A percentile compares a stretch with the other conserved stretches of the same genome.
Evolutionary conservation across 805 yeast genomes (phyloP).

Genomic region (Metschnikowia dekortorum): DNA sequence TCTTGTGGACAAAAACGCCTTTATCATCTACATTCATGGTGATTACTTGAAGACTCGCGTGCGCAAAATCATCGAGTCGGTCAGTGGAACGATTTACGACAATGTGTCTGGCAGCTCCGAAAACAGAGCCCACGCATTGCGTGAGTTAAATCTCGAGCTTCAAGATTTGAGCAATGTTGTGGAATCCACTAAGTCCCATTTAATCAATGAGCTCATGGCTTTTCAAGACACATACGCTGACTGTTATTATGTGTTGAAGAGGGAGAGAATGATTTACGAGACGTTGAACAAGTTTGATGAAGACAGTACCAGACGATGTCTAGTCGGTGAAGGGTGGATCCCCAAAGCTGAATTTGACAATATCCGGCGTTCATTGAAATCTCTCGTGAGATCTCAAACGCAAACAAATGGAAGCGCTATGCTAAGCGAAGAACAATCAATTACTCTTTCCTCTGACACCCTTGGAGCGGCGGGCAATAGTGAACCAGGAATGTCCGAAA

Average conservation of each 20-base stretch:
- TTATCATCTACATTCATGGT: conserved; percentile 40
- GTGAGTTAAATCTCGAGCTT: conserved; percentile 30
- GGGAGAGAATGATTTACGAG: conserved; percentile 57
- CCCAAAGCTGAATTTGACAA: conserved; percentile 49
- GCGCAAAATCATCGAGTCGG: conserved; percentile 31
- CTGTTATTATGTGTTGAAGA: conserved; percentile 33
- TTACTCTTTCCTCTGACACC: conserved; percentile 15
- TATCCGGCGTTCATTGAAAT: conserved; percentile 37
- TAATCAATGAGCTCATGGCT: conserved; percentile 33
- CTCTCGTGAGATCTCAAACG: conserved; percentile 36
- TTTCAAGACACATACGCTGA: conserved; percentile 34
- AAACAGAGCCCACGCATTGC: conserved; percentile 22
- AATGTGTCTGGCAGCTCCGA: conserved; percentile 30
- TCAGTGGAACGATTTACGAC: conserved; percentile 36
- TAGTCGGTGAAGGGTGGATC: conserved; percentile 74
- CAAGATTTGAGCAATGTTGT: conserved; percentile 32
- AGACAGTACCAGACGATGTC: conserved; percentile 61
- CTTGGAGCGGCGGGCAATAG: conserved; percentile 11
- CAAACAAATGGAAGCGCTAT: conserved; percentile 3
- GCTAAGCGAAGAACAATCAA: conserved; percentile 6
- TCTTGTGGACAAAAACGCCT: conserved; percentile 30
- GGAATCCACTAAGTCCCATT: conserved; percentile 30
- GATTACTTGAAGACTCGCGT: conserved; percentile 33
- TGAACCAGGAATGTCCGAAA: conserved; percentile 6
- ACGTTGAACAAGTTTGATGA: conserved; percentile 63